Evolutionary conservation across 2,329 filamentous ascomycete genomes (phyloP).

Genomic region (Fonsecaea erecta): DNA sequence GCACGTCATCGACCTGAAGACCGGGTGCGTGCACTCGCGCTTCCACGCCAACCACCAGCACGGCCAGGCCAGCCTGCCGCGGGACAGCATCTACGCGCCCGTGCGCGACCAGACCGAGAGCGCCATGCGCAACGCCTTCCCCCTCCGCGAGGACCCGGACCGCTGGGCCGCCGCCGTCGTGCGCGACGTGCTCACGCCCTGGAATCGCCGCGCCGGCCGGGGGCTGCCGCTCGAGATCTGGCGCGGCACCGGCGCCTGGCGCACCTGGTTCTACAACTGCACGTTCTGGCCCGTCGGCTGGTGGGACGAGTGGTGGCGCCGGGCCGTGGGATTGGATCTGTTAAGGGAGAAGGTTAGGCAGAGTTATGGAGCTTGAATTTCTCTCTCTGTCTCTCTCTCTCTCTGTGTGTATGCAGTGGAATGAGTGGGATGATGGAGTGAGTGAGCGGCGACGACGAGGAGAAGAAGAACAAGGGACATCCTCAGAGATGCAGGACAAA

Average conservation of each 20-base stretch:
- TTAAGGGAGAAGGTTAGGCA: slow-evolving; percentile 17
- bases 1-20: slow-evolving; percentile 41
- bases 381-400: too few species aligned
- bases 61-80: slow-evolving; percentile 22
- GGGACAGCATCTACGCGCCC: slow-evolving; percentile 23
- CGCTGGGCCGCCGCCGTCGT: slow-evolving; percentile 29
- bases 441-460: too few species aligned
- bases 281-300: slow-evolving; percentile 26
- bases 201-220: slow-evolving; percentile 2
- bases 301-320: slow-evolving; percentile 33
- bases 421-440: too few species aligned
- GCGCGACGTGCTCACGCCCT: slow-evolving; percentile 12
- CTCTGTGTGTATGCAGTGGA: too few species aligned
- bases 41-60: slow-evolving; percentile 33
- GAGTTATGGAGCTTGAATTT: slow-evolving; percentile 9
- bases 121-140: slow-evolving; percentile 31
- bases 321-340: slow-evolving; percentile 27
- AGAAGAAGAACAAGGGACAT: too few species aligned
- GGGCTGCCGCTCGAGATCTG: slow-evolving; percentile 26
- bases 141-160: slow-evolving; percentile 27
- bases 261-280: slow-evolving; percentile 29
- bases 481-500: too few species aligned
- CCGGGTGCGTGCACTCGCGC: slow-evolving; percentile 28
- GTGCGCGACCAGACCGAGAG: slow-evolving; percentile 27
- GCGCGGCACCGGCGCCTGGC: slow-evolving; percentile 31